These are phyloP conservation scores for Sordariomycetes sp. DNA, from an alignment of 2,329 filamentous ascomycete species.

Conservation along the genomic window DNA sequence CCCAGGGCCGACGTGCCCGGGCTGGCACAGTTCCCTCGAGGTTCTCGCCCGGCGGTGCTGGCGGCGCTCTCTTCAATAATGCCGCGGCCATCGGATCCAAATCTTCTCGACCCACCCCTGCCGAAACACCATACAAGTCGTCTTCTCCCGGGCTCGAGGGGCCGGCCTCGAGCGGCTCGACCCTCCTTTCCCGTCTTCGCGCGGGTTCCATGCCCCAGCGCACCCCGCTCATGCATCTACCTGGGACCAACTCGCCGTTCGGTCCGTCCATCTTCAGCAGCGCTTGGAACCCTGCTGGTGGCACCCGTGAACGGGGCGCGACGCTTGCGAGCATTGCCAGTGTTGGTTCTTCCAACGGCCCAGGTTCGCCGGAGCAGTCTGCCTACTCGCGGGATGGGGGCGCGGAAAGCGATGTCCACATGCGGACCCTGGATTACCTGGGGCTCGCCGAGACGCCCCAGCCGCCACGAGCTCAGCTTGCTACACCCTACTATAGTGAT, in stretches of 20 bases:
- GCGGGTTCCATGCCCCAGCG: conserved; percentile 93
- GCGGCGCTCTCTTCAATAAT: conserved; percentile 42
- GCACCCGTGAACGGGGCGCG: conserved; percentile 67
- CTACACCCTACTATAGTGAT: conserved; percentile 64
- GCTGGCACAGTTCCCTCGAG: conserved; percentile 94
- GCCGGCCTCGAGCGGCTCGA: conserved; percentile 49
- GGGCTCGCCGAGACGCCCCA: conserved; percentile 91
- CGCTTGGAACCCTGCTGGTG: conserved; percentile 54
- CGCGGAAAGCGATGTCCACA: conserved; percentile 75
- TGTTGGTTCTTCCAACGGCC: conserved; percentile 75
- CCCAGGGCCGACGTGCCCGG: conserved; percentile 67
- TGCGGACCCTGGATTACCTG: conserved; percentile 89
- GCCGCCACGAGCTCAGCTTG: conserved; percentile 61
- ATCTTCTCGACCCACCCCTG: conserved; percentile 74
- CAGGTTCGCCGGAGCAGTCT: conserved; percentile 77
- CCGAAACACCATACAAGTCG: conserved; percentile 77
- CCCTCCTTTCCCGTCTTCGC: conserved; percentile 72
- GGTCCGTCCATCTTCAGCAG: conserved; percentile 84
- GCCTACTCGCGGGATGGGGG: conserved; percentile 77
- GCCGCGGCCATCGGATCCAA: conserved; percentile 56
- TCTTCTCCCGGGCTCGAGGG: conserved; percentile 43
- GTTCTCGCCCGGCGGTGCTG: conserved; percentile 67
- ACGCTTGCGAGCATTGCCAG: conserved; percentile 77
- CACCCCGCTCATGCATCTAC: conserved; percentile 52
- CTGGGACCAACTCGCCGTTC: conserved; percentile 56